These are phyloP conservation scores for Pseudophaeomoniella oleicola DNA, from an alignment of 2,329 filamentous ascomycete genomes.

Conservation along the genomic window DNA sequence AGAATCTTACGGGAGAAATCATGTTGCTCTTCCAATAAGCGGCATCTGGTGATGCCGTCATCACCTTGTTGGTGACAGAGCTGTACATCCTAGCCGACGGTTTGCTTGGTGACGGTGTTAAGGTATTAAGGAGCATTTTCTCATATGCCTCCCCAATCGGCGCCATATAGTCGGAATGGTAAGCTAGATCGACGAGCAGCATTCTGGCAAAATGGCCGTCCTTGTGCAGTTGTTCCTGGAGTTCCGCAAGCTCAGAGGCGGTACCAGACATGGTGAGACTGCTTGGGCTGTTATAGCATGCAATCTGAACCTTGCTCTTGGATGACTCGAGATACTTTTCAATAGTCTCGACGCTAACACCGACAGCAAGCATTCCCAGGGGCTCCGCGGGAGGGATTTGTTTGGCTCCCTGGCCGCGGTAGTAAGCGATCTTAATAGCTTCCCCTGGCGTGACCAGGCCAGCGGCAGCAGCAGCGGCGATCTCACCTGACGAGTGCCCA, in stretches of 20 bases:
- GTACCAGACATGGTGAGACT: slow-evolving; percentile 14
- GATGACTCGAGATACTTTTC: slow-evolving; percentile 6
- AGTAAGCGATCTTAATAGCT: slow-evolving; percentile 4
- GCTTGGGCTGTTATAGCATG: slow-evolving; percentile 14
- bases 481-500: slow-evolving; percentile 6
- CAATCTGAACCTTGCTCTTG: slow-evolving; percentile 10
- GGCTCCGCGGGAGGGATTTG: slow-evolving; percentile 1
- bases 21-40: slow-evolving; percentile 11
- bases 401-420: slow-evolving; percentile 8
- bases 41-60: slow-evolving; percentile 3
- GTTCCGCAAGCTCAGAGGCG: slow-evolving; percentile 1
- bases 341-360: slow-evolving; percentile 7
- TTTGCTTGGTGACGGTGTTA: background rate
- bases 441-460: background rate
- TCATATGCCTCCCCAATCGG: slow-evolving; percentile 5
- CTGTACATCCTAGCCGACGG: too few species aligned
- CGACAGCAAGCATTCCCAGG: slow-evolving; percentile 14
- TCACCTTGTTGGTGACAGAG: background rate
- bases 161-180: slow-evolving; percentile 5
- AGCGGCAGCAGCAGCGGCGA: slow-evolving; percentile 3
- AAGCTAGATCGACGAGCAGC: slow-evolving; percentile 3
- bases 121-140: background rate
- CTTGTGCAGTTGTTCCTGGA: slow-evolving; percentile 5
- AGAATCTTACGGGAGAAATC: slow-evolving; percentile 12
- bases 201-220: slow-evolving; percentile 1